phyloP scores from a whole-genome alignment of 208 protist species.

The Novymonas esmeraldas region DNA sequence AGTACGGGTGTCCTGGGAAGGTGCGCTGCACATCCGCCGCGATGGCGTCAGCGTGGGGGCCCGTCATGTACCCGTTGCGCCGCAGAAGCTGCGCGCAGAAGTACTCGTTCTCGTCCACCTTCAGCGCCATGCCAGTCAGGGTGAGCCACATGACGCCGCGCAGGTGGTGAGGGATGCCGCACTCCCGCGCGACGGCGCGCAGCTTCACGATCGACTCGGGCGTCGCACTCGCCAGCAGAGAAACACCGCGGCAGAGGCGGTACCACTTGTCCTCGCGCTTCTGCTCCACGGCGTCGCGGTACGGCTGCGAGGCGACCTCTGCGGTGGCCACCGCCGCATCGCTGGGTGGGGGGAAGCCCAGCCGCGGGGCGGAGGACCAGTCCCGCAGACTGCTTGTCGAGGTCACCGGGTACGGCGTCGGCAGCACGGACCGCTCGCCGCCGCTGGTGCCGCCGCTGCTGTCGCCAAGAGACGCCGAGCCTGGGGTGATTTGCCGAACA shows the following conservation, averaged over 20 bases:
- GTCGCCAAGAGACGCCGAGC: too few relatives aligned
- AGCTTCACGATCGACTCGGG: slow-evolving; percentile 37
- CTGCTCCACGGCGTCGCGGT: slow-evolving; percentile 30
- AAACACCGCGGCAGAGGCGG: slow-evolving; percentile 41
- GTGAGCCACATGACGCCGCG: slow-evolving; percentile 76
- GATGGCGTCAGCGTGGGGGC: slow-evolving; percentile 44
- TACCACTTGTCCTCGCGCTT: slow-evolving; percentile 62
- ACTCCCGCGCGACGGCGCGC: slow-evolving; percentile 31
- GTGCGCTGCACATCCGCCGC: slow-evolving; percentile 70
- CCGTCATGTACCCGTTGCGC: slow-evolving; percentile 53
- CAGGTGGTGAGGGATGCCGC: slow-evolving; percentile 51
- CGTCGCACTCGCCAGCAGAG: slow-evolving; percentile 54
- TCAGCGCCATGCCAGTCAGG: slow-evolving; percentile 58
- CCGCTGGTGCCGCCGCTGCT: not conserved
- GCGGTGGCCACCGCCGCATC: slow-evolving; percentile 21
- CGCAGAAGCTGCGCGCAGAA: slow-evolving; percentile 64
- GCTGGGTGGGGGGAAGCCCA: slow-evolving; percentile 44
- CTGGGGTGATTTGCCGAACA: too few relatives aligned
- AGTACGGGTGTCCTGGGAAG: slow-evolving; percentile 75
- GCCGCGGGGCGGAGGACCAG: slow-evolving; percentile 51
- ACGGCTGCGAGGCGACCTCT: slow-evolving; percentile 24
- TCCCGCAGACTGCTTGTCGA: slow-evolving; percentile 44
- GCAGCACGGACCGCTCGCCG: not conserved
- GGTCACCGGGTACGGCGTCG: slow-evolving; percentile 45
- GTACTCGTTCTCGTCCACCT: slow-evolving; percentile 78